Conservation (phyloP, 164 flowering plant species). For the Akebia trifoliata region DNA sequence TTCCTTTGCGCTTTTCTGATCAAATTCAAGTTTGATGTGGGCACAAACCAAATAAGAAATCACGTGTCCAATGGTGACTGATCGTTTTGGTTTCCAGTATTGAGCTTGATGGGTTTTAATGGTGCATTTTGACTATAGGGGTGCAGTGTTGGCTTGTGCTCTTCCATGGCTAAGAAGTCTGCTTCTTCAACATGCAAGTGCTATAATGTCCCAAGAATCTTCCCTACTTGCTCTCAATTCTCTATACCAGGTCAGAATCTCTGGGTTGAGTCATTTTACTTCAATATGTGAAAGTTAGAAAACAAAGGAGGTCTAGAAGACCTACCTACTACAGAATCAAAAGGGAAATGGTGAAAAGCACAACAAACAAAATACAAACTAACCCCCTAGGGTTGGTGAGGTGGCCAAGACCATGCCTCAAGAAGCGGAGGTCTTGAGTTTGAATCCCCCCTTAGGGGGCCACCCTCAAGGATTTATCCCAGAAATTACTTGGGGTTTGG, state of each 20-base stretch:
- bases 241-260: slow-evolving; percentile 57
- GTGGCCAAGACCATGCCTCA: too few relatives aligned
- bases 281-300: background rate
- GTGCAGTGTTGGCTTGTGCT: slow-evolving; percentile 73
- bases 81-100: background rate
- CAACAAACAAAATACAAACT: too few relatives aligned
- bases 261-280: background rate
- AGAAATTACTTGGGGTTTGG: too few relatives aligned
- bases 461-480: too few relatives aligned
- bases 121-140: slow-evolving; percentile 38
- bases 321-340: background rate
- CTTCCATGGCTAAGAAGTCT: slow-evolving; percentile 87
- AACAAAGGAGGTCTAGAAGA: background rate
- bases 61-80: background rate
- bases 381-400: too few relatives aligned
- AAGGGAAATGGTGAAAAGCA: too few relatives aligned
- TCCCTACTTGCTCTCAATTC: slow-evolving; percentile 66
- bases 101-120: background rate
- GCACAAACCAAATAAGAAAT: background rate
- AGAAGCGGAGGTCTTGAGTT: too few relatives aligned
- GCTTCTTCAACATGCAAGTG: slow-evolving; percentile 81
- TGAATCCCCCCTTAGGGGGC: too few relatives aligned
- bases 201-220: slow-evolving; percentile 81
- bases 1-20: background rate
- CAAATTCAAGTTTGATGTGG: background rate